Base-by-base conservation (phyloP, 345 rosid species). In the Cardamine occulta region DNA sequence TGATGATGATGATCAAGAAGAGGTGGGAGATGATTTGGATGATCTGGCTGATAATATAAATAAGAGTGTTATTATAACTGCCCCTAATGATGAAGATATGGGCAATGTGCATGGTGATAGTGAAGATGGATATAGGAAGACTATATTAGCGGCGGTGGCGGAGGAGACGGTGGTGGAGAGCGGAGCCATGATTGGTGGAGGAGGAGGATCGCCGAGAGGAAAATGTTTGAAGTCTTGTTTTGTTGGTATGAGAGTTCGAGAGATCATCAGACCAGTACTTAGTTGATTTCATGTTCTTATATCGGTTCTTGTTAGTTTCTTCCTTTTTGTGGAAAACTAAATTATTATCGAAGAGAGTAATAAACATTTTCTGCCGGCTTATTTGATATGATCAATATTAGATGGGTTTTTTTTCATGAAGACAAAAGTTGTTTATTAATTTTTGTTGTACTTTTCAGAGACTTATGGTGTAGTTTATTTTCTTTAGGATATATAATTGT, bases 201-300 rank as follows among this genome's bases (percentile, higher is more conserved):
- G 77, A 44, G 81, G 81, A 72, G 81, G 81, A 44, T 79, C 81
- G 29, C 81, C 81, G 29, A 73, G 81, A 54, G 78, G 81, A 45
- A 79, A 79, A 70, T 79, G 81, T 73, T 24, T 79, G 23, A 79
- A 79, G 70, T 79, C 81, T 8, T 79, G 74, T 60, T 79, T 79
- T 67, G 65, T 73, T 54, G 78, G 59, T 6, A 73, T 78, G 53
- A 52, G 73, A 67, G 64, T 68, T 67, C 78, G 21, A 44, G 74
- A 73, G 64, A 78, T 78, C 24, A 64, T 64, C 44, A 73, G 78
- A 73, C 78, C 78, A 31, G 78, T 78, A 45, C 78, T 67, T 61
- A 73, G 78, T 73, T 79, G 45, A 66, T 4, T 73, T 60, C 15
- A 49, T 59, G 19, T 57, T 29, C 23, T 52, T 53, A 23, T 13